These are phyloP conservation scores for Chrysopogon serrulatus DNA, from an alignment of 176 grass and related monocot genomes.

Conservation along the genomic window DNA sequence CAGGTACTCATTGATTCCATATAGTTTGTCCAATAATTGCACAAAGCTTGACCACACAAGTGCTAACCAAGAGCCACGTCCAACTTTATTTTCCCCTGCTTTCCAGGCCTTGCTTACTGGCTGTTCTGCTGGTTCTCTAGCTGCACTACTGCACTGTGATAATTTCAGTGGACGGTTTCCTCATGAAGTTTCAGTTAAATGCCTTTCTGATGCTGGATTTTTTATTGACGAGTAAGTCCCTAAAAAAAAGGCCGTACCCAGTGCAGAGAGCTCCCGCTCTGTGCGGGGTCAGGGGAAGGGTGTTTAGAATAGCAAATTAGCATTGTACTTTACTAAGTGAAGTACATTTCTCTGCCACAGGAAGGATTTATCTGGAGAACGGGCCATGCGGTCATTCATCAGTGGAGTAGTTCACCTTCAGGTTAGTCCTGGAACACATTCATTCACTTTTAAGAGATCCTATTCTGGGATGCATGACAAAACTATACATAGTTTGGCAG, in stretches of 20 bases:
- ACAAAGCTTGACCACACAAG: background rate
- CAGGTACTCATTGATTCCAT: constrained; percentile 31
- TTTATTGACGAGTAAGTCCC: constrained; percentile 63
- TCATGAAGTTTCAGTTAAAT: constrained; percentile 45
- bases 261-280: no score
- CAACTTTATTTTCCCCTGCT: background rate
- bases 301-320: background rate
- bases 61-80: background rate
- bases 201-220: constrained; percentile 80
- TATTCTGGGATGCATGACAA: background rate
- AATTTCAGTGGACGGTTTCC: constrained; percentile 49
- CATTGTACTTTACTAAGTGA: background rate
- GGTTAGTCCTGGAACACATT: constrained; percentile 11
- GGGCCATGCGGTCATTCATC: constrained; percentile 32
- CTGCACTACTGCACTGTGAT: constrained; percentile 69
- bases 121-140: constrained; percentile 82
- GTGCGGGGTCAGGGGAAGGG: no score
- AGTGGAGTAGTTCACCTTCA: constrained; percentile 64
- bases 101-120: constrained; percentile 70
- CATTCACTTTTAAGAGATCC: background rate
- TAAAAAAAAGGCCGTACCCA: no score
- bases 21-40: background rate
- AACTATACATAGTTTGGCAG: background rate
- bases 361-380: constrained; percentile 65
- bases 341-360: constrained; percentile 23